Conservation (phyloP, 257 asterid species). For the Scutellaria minor region DNA sequence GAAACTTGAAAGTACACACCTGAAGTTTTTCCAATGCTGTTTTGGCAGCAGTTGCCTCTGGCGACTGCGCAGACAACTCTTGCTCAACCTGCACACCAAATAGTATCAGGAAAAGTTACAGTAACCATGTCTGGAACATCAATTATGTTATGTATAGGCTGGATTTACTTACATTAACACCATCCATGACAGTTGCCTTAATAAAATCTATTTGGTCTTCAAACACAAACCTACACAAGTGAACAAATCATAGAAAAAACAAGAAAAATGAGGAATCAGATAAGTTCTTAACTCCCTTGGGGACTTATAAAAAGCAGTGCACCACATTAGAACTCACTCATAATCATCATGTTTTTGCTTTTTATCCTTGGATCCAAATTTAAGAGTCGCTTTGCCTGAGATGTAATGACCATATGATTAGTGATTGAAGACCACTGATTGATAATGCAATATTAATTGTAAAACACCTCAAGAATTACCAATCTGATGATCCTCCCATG, state of each 20-base stretch:
- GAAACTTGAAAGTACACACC: constrained; percentile 41
- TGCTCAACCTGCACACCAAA: constrained; percentile 61
- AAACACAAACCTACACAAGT: constrained; percentile 71
- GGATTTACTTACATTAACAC: constrained; percentile 65
- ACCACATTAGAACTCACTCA: constrained; percentile 64
- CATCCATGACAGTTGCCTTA: constrained; percentile 82
- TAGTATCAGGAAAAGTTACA: constrained; percentile 21
- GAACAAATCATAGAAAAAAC: constrained; percentile 3
- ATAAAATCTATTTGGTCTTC: constrained; percentile 96
- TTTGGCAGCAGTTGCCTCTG: constrained; percentile 65
- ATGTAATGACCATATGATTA: constrained; percentile 32
- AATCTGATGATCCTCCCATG: constrained; percentile 99
- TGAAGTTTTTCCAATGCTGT: constrained; percentile 86
- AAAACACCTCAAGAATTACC: constrained; percentile 47
- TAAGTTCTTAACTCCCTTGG: neutral
- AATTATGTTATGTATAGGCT: constrained; percentile 10
- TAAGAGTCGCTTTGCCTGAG: constrained; percentile 87
- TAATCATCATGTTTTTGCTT: constrained; percentile 66
- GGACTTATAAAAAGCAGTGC: constrained; percentile 18
- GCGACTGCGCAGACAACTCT: constrained; percentile 52
- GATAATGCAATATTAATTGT: constrained; percentile 14
- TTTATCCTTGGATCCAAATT: constrained; percentile 76
- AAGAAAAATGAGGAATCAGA: constrained; percentile 21
- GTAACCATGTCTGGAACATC: constrained; percentile 9
- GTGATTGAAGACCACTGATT: constrained; percentile 32